Conservation (phyloP, 2,329 filamentous ascomycete genomes). For the Fusarium sacchari region DNA sequence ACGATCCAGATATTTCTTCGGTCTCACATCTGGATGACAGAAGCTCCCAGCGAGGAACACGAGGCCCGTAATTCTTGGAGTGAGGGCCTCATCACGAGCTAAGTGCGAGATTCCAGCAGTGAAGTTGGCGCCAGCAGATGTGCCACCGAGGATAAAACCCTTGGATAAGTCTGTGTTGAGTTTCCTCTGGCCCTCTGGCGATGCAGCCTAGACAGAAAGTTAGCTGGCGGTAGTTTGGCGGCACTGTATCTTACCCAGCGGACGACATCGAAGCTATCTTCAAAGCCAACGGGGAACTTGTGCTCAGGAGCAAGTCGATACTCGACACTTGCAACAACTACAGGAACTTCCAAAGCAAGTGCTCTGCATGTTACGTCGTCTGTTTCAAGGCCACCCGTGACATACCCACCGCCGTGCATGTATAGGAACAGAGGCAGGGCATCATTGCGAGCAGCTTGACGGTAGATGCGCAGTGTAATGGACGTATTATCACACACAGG, state of each 20-base stretch:
- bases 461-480: slow-evolving; percentile 38
- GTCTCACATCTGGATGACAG: slow-evolving; percentile 52
- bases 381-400: slow-evolving; percentile 42
- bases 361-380: slow-evolving; percentile 42
- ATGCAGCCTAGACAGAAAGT: slow-evolving; percentile 24
- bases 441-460: slow-evolving; percentile 5
- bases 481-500: slow-evolving; percentile 28
- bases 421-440: slow-evolving; percentile 38
- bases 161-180: slow-evolving; percentile 53
- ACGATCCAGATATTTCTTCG: slow-evolving; percentile 49
- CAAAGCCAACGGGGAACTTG: slow-evolving; percentile 56
- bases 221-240: not conserved
- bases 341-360: slow-evolving; percentile 33
- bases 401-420: slow-evolving; percentile 43
- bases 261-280: slow-evolving; percentile 57
- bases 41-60: slow-evolving; percentile 59
- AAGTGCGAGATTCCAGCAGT: slow-evolving; percentile 57
- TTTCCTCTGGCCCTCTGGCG: slow-evolving; percentile 38
- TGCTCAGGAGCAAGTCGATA: slow-evolving; percentile 63
- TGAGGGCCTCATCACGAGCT: slow-evolving; percentile 49
- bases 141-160: slow-evolving; percentile 62
- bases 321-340: slow-evolving; percentile 58
- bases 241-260: slow-evolving; percentile 35
- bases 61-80: slow-evolving; percentile 56
- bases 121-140: slow-evolving; percentile 63